Evolutionary conservation across 108 stramenopile species (phyloP), one percentile per base, ranked within the genome.

Genomic region (Schizochytrium sp.): DNA sequence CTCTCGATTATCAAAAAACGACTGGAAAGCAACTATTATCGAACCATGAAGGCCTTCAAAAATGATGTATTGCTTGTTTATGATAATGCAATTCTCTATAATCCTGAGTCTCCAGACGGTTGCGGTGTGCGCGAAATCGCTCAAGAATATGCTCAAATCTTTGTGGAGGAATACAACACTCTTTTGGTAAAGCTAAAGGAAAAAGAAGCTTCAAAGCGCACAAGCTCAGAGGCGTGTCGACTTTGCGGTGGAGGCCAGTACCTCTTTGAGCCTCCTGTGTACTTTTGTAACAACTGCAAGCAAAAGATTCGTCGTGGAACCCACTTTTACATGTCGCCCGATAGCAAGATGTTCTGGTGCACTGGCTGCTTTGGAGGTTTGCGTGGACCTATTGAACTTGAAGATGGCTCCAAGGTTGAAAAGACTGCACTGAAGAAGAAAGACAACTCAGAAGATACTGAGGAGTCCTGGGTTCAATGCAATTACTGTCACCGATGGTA

Each of bases 391-490:
- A 92, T 93, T 61, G 49, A 53, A 41, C 42, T 93, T 38, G 91
- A 88, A 5, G 92, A 92, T 58, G 88, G 87, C 44, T 61, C 89
- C 42, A 88, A 19, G 28, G 42, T 94, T 19, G 28, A 61, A 19
- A 92, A 93, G 89, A 47, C 87, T 38, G 92, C 92, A 28, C 89
- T 94, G 3, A 59, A 90, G 89, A 92, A 56, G 49, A 90, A 91
- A 56, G 89, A 90, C 57, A 91, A 93, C 89, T 96, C 97, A 72
- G 97, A 98, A 89, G 94, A 95, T 8, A 95, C 94, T 53, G 96
- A 96, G 89, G 97, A 98, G 88, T 95, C 96, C 69, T 98, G 98
- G 98, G 97, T 98, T 19, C 95, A 96, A 90, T 99, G 99, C 89
- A 97, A 98, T 91, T 93, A 94, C 12, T 99, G 99, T 89, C 94